A percentile compares a stretch with the other conserved stretches of the same genome.
Evolutionary conservation across 129 eudicot genomes (phyloP).

Genomic region (Saussurea involucrata): DNA sequence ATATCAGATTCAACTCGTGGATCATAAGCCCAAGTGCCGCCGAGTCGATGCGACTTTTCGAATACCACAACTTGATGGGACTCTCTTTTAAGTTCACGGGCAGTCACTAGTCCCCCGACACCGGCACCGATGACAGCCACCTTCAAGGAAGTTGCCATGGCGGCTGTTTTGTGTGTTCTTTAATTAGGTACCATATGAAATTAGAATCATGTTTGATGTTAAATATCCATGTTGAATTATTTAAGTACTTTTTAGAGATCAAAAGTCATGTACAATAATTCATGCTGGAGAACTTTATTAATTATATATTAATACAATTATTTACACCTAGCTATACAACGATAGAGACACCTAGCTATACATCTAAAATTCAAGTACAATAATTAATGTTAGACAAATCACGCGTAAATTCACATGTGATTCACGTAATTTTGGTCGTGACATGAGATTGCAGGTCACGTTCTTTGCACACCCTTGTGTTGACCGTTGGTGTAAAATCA

Average conservation of each 20-base stretch:
- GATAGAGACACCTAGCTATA: no score
- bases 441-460: no score
- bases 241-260: background rate
- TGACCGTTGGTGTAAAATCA: no score
- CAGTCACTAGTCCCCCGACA: slow-evolving; percentile 44
- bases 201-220: background rate
- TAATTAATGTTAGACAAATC: no score
- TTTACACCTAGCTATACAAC: no score
- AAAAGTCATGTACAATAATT: no score
- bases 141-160: slow-evolving; percentile 38
- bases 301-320: no score
- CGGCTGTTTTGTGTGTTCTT: background rate
- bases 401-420: no score
- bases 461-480: no score
- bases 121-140: slow-evolving; percentile 92
- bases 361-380: no score
- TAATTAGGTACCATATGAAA: background rate
- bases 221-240: background rate
- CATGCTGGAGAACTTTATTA: no score
- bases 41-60: slow-evolving; percentile 43
- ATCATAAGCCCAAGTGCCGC: slow-evolving; percentile 72
- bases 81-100: slow-evolving; percentile 57
- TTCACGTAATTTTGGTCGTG: no score
- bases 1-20: slow-evolving; percentile 61
- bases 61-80: slow-evolving; percentile 52